Evolutionary conservation across 2,329 filamentous ascomycete genomes (phyloP).

Genomic region (Coleophoma eucalyptorum): DNA sequence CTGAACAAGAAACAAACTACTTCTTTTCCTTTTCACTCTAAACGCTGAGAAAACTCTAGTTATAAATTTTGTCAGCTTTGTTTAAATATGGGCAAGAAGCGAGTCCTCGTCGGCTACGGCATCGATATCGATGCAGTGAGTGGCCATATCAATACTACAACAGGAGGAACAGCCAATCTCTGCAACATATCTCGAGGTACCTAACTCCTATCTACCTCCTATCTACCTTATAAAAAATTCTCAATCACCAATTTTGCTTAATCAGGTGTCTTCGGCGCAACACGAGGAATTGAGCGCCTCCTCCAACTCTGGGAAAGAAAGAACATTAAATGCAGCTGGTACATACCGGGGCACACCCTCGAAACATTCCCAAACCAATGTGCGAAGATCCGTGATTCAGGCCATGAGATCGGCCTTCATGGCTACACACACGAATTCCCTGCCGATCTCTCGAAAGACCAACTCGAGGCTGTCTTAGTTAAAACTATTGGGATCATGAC

Average conservation of each 20-base stretch:
- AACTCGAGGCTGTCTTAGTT: constrained; percentile 42
- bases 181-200: neutral
- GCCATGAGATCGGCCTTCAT: constrained; percentile 37
- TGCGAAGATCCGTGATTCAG: constrained; percentile 33
- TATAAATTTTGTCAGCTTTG: neutral
- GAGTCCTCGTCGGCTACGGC: constrained; percentile 34
- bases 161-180: constrained; percentile 30
- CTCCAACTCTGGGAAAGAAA: constrained; percentile 36
- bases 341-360: constrained; percentile 32
- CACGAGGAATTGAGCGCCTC: constrained; percentile 21
- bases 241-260: neutral
- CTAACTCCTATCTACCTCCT: neutral
- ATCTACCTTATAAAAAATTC: no score
- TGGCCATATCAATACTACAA: constrained; percentile 36
- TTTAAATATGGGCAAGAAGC: constrained; percentile 16
- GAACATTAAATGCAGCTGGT: constrained; percentile 37
- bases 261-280: constrained; percentile 20
- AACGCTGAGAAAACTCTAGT: neutral
- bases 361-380: constrained; percentile 13
- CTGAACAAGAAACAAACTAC: no score
- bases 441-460: constrained; percentile 32
- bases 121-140: constrained; percentile 37
- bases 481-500: constrained; percentile 40
- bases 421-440: constrained; percentile 37
- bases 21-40: neutral